phyloP scores from a whole-genome alignment of 2,329 filamentous ascomycete species.

The Neofusicoccum ribis region DNA sequence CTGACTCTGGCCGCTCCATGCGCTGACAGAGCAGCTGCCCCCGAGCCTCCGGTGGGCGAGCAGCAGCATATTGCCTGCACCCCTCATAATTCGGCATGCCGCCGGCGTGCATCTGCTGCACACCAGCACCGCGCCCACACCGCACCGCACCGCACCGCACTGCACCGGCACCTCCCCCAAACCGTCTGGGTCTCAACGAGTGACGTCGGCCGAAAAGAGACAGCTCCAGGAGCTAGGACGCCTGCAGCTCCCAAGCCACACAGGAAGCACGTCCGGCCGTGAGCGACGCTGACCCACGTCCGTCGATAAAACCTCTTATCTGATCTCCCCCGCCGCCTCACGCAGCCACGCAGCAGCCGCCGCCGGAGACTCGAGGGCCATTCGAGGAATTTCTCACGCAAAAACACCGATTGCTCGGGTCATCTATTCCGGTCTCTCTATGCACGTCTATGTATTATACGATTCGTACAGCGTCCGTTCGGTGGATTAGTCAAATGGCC shows the following conservation, averaged over 20 bases:
- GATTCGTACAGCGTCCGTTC: background rate
- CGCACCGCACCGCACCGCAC: background rate
- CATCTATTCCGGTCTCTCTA: slow-evolving; percentile 9
- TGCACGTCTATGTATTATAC: slow-evolving; percentile 2
- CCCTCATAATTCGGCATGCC: slow-evolving; percentile 3
- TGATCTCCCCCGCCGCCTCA: background rate
- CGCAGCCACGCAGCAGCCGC: background rate
- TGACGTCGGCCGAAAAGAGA: background rate
- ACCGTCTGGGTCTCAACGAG: background rate
- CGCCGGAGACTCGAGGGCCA: background rate
- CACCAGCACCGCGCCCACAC: background rate
- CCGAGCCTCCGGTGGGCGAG: slow-evolving; percentile 2
- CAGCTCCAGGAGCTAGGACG: slow-evolving; percentile 14
- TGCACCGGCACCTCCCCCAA: background rate
- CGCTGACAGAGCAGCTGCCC: background rate
- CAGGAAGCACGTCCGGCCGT: background rate
- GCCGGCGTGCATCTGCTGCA: background rate
- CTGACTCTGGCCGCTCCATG: background rate
- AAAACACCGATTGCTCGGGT: slow-evolving; percentile 9
- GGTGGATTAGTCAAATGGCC: slow-evolving; percentile 10
- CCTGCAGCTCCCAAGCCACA: background rate
- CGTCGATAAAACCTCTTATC: slow-evolving; percentile 15
- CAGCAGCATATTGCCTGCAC: background rate
- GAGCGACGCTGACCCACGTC: background rate
- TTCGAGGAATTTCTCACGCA: background rate